Conservation (phyloP, 306 rosid species). For the Mimosa bimucronata region DNA sequence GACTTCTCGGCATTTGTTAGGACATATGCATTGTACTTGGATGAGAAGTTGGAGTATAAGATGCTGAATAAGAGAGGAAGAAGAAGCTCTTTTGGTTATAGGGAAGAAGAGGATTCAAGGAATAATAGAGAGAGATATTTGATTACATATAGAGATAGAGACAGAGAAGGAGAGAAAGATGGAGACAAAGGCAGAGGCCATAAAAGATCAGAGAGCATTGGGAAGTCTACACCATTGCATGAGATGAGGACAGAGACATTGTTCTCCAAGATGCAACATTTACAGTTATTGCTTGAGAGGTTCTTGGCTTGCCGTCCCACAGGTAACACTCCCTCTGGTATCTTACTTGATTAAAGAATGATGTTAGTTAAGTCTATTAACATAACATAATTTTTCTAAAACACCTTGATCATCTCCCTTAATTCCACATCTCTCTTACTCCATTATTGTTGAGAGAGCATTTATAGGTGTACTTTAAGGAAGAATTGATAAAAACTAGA, state of each 20-base stretch:
- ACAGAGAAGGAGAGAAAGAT: not conserved
- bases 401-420: no score
- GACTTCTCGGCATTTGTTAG: slow-evolving; percentile 79
- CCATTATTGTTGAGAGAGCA: no score
- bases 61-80: slow-evolving; percentile 77
- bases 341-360: no score
- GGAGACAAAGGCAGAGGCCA: slow-evolving; percentile 25
- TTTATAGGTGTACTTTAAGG: accelerated
- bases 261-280: slow-evolving; percentile 75
- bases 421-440: no score
- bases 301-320: slow-evolving; percentile 88
- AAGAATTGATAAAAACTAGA: no score
- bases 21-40: slow-evolving; percentile 76
- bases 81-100: slow-evolving; percentile 53
- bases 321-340: slow-evolving; percentile 33
- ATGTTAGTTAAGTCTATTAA: no score
- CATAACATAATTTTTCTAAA: no score
- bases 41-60: slow-evolving; percentile 77
- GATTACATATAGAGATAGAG: not conserved
- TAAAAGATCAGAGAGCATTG: not conserved
- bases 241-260: slow-evolving; percentile 62
- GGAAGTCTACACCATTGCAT: slow-evolving; percentile 48
- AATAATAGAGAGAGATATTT: not conserved
- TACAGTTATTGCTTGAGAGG: slow-evolving; percentile 82
- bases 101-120: slow-evolving; percentile 52